Evolutionary conservation across 2,329 filamentous ascomycete species (phyloP), one percentile per base, ranked within the genome.

Genomic region (Xylaria polymorpha): DNA sequence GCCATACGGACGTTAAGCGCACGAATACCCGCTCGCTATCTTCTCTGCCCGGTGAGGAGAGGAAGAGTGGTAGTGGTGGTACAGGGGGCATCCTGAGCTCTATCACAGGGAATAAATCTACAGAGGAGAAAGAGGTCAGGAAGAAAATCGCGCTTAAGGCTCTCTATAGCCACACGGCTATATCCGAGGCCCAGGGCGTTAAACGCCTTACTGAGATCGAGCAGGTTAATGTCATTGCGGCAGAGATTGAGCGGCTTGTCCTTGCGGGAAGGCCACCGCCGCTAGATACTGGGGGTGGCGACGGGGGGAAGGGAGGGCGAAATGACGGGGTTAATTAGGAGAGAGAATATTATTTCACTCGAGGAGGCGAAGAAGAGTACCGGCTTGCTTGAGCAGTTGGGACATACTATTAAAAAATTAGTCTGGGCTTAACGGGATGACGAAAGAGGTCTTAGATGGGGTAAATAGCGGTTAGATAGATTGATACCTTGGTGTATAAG

Each of bases 321-420:
- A 15, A 32, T 3, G 25, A 20, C 25, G n/a, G 53, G 25, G 20
- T 58, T 90, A 4, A 76, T 91, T 22, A 85, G 88, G 72, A 84
- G 82, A 70, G 85, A 83, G 0, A 92, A 95, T 75, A 93, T 99
- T 61, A 93, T 99, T 61, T 93, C 90, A 29, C 79, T 97, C 62
- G 89, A 89, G 1, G 94, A 98, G 77, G 96, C 96, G 66, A 95
- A 89, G 85, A 92, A 88, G 83, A 94, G 91, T 69, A 98, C 95
- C 0, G 93, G 94, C 0, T 85, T 97, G 74, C 80, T 98, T 61
- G 95, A 98, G 81, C 91, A 95, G 79, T 81, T 97, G 76, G 93
- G 94, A 1, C 94, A 98, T 83, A 92, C 91, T 68, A 86, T 98
- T 75, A 98, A 97, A 87, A 97, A 93, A 84, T 82, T 98, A 78